Percentiles rank a stretch among this genome's conserved stretches.
Conservation (phyloP, 2,329 filamentous ascomycete genomes). For the Phaeosphaeriaceae sp. region DNA sequence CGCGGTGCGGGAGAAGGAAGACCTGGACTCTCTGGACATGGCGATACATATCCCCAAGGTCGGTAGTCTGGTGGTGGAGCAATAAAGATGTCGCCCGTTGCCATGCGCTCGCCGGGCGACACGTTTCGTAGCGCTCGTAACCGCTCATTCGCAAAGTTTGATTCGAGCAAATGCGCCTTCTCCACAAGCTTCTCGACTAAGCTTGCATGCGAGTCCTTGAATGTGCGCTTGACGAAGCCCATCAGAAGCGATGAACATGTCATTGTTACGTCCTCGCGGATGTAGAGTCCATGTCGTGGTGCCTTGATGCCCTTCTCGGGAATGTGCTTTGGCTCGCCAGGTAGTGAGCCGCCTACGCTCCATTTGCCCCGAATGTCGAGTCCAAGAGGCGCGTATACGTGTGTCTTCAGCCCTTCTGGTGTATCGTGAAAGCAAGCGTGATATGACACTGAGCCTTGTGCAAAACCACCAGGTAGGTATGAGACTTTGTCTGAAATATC, state of each 20-base stretch:
- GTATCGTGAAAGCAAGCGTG: slow-evolving; percentile 82
- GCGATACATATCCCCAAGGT: slow-evolving; percentile 14
- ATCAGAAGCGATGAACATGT: slow-evolving; percentile 80
- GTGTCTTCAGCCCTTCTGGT: slow-evolving; percentile 77
- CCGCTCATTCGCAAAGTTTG: slow-evolving; percentile 43
- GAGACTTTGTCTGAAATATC: slow-evolving; percentile 69
- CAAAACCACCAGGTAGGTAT: slow-evolving; percentile 73
- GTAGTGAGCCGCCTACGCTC: slow-evolving; percentile 75
- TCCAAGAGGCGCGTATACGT: slow-evolving; percentile 82
- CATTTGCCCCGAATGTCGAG: slow-evolving; percentile 82
- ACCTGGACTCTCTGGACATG: not conserved
- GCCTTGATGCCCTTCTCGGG: slow-evolving; percentile 72
- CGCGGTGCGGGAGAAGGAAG: not conserved
- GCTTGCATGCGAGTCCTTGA: slow-evolving; percentile 76
- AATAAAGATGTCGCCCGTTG: slow-evolving; percentile 44
- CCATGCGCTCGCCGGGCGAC: slow-evolving; percentile 41
- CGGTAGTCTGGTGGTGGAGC: slow-evolving; percentile 45
- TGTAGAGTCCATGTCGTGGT: slow-evolving; percentile 75
- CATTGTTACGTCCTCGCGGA: slow-evolving; percentile 87
- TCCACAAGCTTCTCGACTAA: slow-evolving; percentile 66
- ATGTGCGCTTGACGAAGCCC: slow-evolving; percentile 80
- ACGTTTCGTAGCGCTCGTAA: slow-evolving; percentile 39
- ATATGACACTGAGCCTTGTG: slow-evolving; percentile 75
- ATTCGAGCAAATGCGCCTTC: slow-evolving; percentile 46
- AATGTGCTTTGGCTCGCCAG: slow-evolving; percentile 72